Percentiles rank a stretch among this genome's conserved stretches.
These are phyloP conservation scores for Geosmithia flava DNA, from an alignment of 2,329 filamentous ascomycete genomes.

Conservation along the genomic window DNA sequence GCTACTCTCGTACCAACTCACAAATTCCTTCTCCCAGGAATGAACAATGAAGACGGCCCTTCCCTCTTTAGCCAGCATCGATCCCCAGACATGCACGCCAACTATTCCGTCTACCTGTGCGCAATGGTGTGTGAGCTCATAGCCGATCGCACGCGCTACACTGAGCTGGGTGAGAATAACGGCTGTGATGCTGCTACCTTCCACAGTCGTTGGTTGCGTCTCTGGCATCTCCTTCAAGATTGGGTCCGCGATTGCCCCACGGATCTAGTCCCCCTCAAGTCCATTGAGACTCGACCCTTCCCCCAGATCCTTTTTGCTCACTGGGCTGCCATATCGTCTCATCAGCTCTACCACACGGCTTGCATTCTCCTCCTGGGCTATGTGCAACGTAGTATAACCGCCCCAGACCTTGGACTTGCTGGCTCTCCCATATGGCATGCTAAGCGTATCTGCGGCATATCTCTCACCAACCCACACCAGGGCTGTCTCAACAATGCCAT, in stretches of 20 bases:
- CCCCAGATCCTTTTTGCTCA: constrained; percentile 39
- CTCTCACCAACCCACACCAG: constrained; percentile 39
- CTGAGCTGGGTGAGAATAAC: constrained; percentile 32
- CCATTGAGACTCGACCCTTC: constrained; percentile 29
- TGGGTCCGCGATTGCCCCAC: constrained; percentile 33
- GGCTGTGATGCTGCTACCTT: constrained; percentile 27
- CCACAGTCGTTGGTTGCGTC: constrained; percentile 26
- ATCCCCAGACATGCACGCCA: constrained; percentile 42
- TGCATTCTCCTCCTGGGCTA: constrained; percentile 37
- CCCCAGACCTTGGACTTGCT: constrained; percentile 8
- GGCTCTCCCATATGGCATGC: constrained; percentile 40
- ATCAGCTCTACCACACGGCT: constrained; percentile 44
- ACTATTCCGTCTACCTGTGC: constrained; percentile 45
- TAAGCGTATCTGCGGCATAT: constrained; percentile 41
- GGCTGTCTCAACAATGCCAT: constrained; percentile 45
- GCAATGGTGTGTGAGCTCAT: constrained; percentile 38
- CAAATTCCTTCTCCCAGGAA: constrained; percentile 32
- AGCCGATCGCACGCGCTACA: constrained; percentile 31
- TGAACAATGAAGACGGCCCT: constrained; percentile 20
- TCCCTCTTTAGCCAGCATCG: constrained; percentile 17
- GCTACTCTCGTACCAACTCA: constrained; percentile 33
- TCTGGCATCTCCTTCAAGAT: constrained; percentile 36
- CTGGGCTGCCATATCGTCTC: constrained; percentile 42
- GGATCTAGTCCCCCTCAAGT: constrained; percentile 32
- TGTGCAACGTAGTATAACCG: constrained; percentile 11